Base-by-base conservation (phyloP, 306 rosid species). In the peach (Prunus persica) region DNA sequence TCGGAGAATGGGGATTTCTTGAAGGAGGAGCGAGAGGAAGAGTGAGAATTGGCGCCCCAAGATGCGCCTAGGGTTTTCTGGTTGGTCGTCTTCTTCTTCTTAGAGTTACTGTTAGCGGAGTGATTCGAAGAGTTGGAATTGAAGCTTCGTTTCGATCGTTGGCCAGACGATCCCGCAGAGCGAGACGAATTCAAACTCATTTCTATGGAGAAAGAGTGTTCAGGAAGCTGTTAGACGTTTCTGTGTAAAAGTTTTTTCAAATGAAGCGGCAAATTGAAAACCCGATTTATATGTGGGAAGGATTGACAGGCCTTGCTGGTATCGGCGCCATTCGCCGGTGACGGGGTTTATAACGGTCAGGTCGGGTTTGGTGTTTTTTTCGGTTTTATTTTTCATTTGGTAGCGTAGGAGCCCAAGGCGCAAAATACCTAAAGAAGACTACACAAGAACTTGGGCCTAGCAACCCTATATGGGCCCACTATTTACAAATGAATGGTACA, bases 51-150 rank as follows among this genome's bases (percentile, higher is more conserved):
- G 62, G 97, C 76, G 73, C 96, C 93, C 97, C 96, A 89, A 60
- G 88, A 84, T 18, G 81, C 92, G 69, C 97, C 95, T 81, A 92
- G 89, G 90, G 93, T 87, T 91, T 89, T 89, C 92, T 92, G 91
- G 76, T 82, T 81, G 79, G 81, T 50, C 58, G 30, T 77, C 51
- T 63, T 81, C 61, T 80, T 84, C 77, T 84, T 86, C 79, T 81
- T 81, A 62, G 9, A 38, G 24, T 45, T 67, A 25, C 25, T 47
- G 38, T 46, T 62, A 30, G 67, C 9, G 43, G 43, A 38, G 43
- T 6, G 43, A 2, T 38, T 68, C 72, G 89, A 82, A 68, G 77
- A 84, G 64, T 72, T 73, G 27, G 91, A 81, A 77, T 80, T 81
- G 41, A 79, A 70, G 77, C 76, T 78, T 72, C 92, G 86, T 82